These are phyloP conservation scores for Aegilops bicornis DNA, from an alignment of 176 grass and related monocot genomes.

Conservation along the genomic window DNA sequence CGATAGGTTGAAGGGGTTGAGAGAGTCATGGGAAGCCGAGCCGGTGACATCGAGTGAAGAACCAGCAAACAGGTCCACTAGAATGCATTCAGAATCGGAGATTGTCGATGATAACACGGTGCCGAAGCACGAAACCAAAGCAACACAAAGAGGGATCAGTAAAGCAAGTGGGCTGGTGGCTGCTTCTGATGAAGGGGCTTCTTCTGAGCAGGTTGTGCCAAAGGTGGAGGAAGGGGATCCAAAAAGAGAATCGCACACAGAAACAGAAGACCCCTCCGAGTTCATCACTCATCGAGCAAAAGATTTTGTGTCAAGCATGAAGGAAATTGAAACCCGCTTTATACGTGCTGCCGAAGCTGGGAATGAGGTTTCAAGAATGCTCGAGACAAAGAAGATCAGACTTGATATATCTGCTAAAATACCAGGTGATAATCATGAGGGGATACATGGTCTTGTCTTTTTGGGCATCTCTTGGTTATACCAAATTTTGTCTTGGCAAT, in stretches of 20 bases:
- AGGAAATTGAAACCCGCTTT: constrained; percentile 85
- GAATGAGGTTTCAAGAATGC: constrained; percentile 85
- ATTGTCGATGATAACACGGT: constrained; percentile 16
- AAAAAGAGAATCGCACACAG: constrained; percentile 57
- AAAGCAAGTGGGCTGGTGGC: constrained; percentile 18
- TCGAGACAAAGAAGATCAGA: constrained; percentile 94
- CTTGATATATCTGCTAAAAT: constrained; percentile 64
- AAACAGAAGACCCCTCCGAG: constrained; percentile 81
- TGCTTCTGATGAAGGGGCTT: constrained; percentile 32
- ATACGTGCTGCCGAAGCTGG: constrained; percentile 85
- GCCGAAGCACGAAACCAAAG: constrained; percentile 13
- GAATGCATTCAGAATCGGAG: constrained; percentile 35
- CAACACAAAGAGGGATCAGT: constrained; percentile 15
- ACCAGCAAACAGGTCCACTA: constrained; percentile 15
- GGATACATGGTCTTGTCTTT: neutral
- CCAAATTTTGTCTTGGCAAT: neutral
- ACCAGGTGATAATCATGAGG: constrained; percentile 39
- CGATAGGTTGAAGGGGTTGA: constrained; percentile 56
- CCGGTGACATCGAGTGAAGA: constrained; percentile 41
- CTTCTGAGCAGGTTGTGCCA: constrained; percentile 30
- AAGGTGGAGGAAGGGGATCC: constrained; percentile 42
- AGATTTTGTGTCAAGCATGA: constrained; percentile 92
- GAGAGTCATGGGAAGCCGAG: constrained; percentile 56
- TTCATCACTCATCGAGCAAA: constrained; percentile 98
- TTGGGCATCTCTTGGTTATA: neutral